Evolutionary conservation across 331 rosid genomes (phyloP).

Genomic region (Dryas integrifolia): DNA sequence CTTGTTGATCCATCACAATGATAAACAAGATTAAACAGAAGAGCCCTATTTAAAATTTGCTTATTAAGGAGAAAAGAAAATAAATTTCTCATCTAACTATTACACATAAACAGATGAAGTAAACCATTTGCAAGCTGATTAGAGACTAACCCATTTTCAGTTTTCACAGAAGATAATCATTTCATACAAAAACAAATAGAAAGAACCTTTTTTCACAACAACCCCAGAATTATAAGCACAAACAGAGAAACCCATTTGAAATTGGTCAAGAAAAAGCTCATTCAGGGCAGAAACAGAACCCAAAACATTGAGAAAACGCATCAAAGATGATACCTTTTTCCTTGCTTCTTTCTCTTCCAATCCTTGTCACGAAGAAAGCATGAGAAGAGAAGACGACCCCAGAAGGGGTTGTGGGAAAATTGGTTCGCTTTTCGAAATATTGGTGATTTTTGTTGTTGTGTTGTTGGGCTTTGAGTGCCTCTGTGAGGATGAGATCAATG

Average conservation of each 20-base stretch:
- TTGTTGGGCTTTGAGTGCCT: not conserved
- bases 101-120: too few relatives aligned
- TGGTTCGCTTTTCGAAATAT: constrained; percentile 4
- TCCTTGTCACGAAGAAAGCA: not conserved
- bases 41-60: not conserved
- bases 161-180: constrained; percentile 8
- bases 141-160: not conserved
- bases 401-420: not conserved
- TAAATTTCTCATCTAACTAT: not conserved
- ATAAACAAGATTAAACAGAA: not conserved
- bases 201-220: not conserved
- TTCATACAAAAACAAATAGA: not conserved
- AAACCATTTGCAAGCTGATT: not conserved
- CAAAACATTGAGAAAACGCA: not conserved
- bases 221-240: constrained; percentile 1
- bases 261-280: not conserved
- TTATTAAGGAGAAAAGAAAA: not conserved
- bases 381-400: constrained; percentile 11
- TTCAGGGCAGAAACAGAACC: not conserved
- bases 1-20: not conserved
- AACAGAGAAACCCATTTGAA: constrained; percentile 3
- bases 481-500: not conserved
- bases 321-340: constrained; percentile 8
- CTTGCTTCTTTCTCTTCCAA: not conserved
- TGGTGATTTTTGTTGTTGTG: not conserved